phyloP scores from a whole-genome alignment of 495 filamentous ascomycete genomes.

The Viridothelium virens region DNA sequence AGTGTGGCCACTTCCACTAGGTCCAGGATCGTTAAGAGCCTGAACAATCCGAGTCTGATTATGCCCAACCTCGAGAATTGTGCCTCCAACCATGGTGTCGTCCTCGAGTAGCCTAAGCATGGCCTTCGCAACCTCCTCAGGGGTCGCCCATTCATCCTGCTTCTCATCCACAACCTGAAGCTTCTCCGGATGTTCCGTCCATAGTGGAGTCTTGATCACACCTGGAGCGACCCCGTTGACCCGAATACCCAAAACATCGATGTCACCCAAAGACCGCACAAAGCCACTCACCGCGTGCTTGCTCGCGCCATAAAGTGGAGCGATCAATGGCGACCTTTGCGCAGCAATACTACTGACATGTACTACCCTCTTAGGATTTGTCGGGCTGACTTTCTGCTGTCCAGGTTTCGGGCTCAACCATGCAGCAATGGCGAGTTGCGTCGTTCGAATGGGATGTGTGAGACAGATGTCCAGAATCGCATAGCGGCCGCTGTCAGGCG shows the following conservation, averaged over 20 bases:
- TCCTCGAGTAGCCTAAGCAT: constrained; percentile 56
- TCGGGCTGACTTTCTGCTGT: constrained; percentile 22
- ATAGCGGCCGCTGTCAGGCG: constrained; percentile 41
- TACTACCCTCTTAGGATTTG: constrained; percentile 46
- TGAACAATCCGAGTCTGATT: constrained; percentile 45
- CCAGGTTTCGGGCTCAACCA: constrained; percentile 39
- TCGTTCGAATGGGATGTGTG: constrained; percentile 60
- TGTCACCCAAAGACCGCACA: constrained; percentile 44
- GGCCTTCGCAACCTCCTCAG: constrained; percentile 56
- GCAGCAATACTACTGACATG: constrained; percentile 58
- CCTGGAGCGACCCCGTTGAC: constrained; percentile 62
- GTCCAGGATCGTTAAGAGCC: constrained; percentile 52
- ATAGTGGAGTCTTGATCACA: constrained; percentile 58
- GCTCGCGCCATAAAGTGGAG: constrained; percentile 53
- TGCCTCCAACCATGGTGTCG: constrained; percentile 34
- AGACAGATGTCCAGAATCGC: constrained; percentile 57
- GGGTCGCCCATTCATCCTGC: constrained; percentile 52
- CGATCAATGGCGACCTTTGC: constrained; percentile 43
- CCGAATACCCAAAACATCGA: constrained; percentile 51
- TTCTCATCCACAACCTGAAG: constrained; percentile 45
- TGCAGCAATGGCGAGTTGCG: constrained; percentile 56
- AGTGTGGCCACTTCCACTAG: constrained; percentile 42
- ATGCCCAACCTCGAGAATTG: constrained; percentile 54
- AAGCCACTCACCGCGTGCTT: constrained; percentile 59
- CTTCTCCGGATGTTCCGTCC: constrained; percentile 63